These are phyloP conservation scores for Pestalotiopsis sp. DNA, from an alignment of 2,329 filamentous ascomycete species.

Conservation along the genomic window DNA sequence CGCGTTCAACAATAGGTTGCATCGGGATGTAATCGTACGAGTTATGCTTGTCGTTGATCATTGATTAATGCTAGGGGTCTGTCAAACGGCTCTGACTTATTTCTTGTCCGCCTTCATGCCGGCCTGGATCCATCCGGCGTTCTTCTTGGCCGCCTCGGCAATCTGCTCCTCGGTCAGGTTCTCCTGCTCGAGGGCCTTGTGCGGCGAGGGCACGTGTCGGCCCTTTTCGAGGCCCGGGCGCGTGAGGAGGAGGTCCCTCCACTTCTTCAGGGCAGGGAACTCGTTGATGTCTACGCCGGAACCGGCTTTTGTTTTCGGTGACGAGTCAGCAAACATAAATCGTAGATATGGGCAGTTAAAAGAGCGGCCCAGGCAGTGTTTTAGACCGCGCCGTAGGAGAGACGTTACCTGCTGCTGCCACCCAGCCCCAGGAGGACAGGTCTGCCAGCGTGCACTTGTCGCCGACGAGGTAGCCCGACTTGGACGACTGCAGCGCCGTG, in stretches of 20 bases:
- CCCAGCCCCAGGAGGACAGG: conserved; percentile 10
- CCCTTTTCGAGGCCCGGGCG: conserved; percentile 52
- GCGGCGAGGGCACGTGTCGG: conserved; percentile 63
- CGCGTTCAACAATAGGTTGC: too few relatives aligned
- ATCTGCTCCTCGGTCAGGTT: conserved; percentile 44
- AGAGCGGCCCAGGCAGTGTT: too few relatives aligned
- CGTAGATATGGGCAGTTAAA: too few relatives aligned
- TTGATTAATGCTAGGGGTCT: too few relatives aligned
- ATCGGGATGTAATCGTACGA: too few relatives aligned
- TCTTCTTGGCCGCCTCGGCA: conserved; percentile 53
- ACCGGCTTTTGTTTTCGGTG: conserved; percentile 42
- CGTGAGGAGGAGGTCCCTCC: conserved; percentile 58
- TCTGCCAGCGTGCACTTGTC: conserved; percentile 9
- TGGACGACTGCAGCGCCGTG: conserved; percentile 1
- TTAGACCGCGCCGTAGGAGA: too few relatives aligned
- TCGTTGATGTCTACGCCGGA: conserved; percentile 63
- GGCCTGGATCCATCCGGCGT: conserved; percentile 61
- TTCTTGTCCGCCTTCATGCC: conserved; percentile 65
- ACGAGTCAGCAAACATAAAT: background rate
- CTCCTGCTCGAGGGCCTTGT: conserved; percentile 55
- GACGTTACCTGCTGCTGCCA: conserved; percentile 6
- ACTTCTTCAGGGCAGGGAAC: conserved; percentile 65
- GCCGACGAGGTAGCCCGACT: conserved; percentile 13
- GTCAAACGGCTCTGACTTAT: conserved; percentile 25
- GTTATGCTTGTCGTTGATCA: too few relatives aligned